Conservation (phyloP, 2,329 filamentous ascomycete species). For the Plenodomus tracheiphilus region DNA sequence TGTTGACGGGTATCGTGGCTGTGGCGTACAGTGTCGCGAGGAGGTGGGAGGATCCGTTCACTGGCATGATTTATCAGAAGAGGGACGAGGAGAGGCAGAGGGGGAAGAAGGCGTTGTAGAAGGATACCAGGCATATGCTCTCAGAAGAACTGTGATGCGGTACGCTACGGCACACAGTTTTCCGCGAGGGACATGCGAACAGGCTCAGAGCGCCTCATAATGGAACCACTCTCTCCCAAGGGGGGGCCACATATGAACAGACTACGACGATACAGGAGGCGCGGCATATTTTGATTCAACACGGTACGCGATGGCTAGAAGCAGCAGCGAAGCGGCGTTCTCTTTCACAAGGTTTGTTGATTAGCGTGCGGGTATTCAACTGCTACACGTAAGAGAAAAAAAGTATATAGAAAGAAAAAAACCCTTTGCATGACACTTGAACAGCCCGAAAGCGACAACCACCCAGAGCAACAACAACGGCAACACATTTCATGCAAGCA, state of each 20-base stretch:
- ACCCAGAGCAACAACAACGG: not conserved
- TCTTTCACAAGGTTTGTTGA: constrained; percentile 2
- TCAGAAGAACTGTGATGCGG: too few relatives aligned
- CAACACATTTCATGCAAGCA: not conserved
- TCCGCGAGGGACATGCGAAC: too few relatives aligned
- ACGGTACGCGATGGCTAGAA: not conserved
- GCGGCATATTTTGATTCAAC: not conserved
- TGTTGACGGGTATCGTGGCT: constrained; percentile 75
- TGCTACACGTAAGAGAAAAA: constrained; percentile 4
- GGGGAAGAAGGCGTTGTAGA: constrained; percentile 41
- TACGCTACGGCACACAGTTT: too few relatives aligned
- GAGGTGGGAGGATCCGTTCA: constrained; percentile 92
- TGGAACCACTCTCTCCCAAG: too few relatives aligned
- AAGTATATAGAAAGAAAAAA: not conserved
- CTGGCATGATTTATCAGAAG: constrained; percentile 88
- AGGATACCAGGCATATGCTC: not conserved
- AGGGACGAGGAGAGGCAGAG: constrained; percentile 60
- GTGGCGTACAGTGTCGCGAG: constrained; percentile 80
- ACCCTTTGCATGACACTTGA: constrained; percentile 3
- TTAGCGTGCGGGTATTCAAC: constrained; percentile 14
- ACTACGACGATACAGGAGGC: too few relatives aligned
- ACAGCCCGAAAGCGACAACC: not conserved
- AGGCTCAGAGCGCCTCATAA: too few relatives aligned
- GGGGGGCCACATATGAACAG: too few relatives aligned
- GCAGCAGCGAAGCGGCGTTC: not conserved